Evolutionary conservation across 2,329 filamentous ascomycete genomes (phyloP), one percentile per base, ranked within the genome.

Genomic region (Teratosphaeriaceae sp.): DNA sequence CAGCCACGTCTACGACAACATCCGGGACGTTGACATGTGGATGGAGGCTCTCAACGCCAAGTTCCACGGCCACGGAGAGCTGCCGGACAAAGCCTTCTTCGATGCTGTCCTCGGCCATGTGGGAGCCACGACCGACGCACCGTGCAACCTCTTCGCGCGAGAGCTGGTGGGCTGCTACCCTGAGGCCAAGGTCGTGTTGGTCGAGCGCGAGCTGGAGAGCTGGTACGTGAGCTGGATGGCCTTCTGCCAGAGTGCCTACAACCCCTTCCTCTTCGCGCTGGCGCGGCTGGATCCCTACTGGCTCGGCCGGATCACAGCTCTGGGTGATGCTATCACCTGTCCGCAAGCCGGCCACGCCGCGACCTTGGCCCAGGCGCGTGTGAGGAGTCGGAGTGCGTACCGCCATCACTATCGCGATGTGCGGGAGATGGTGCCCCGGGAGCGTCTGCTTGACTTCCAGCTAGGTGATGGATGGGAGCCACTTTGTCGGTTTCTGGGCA

Each of bases 91-190:
- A 42, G 49, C 58, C 19, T 62, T 54, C 47, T 48, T 24, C 26
- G 62, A 66, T 37, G 47, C 52, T 16, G 40, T 65, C 13, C 51
- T 65, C 0, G 60, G 61, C 31, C 45, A 59, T 33, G 56, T 50
- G 35, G 52, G 52, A 13, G 62, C 57, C 1, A 53, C 62, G 2
- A 59, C 58, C 5, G 66, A 68, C 34, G 44, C 58, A 18, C 63
- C 65, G 0, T 56, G 53, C 5, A 46, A 43, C 5, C 44, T 56
- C n/a, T 68, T 69, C 47, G 57, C 53, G 3, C 52, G 54, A 21
- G 66, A 69, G 35, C 47, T 69, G 2, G 43, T 61, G 11, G 39
- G 43, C 4, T 55, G 58, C 1, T 68, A 68, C 39, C 66, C 66
- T 0, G 51, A 61, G 0, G 65, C 63, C 1, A 66, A 66, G 40